A percentile compares a stretch with the other conserved stretches of the same genome.
phyloP scores from a whole-genome alignment of 2,329 filamentous ascomycete genomes.

The Thelonectria discophora region DNA sequence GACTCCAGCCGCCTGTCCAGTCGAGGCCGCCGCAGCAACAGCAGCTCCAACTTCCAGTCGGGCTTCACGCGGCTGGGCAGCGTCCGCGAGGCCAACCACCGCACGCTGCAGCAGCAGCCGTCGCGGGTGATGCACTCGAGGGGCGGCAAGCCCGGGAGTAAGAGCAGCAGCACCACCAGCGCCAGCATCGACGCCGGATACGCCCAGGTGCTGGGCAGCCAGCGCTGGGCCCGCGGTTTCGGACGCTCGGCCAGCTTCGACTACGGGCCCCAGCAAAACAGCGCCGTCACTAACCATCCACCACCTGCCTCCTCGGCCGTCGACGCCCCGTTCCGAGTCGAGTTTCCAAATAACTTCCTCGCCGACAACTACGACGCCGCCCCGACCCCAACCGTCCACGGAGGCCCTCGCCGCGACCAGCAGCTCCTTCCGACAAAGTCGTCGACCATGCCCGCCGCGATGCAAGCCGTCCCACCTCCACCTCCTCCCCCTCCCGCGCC shows the following conservation, averaged over 20 bases:
- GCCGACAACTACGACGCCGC: constrained; percentile 77
- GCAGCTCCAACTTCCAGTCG: constrained; percentile 75
- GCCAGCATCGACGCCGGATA: constrained; percentile 73
- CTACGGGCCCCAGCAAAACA: constrained; percentile 53
- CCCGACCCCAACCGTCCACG: constrained; percentile 84
- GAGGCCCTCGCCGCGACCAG: constrained; percentile 71
- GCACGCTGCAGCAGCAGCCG: constrained; percentile 38
- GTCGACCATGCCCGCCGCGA: constrained; percentile 38
- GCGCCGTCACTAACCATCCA: neutral
- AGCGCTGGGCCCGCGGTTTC: constrained; percentile 64
- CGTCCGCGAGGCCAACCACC: constrained; percentile 59
- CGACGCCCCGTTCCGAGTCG: constrained; percentile 55
- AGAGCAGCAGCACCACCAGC: constrained; percentile 74
- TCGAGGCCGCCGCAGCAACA: constrained; percentile 78
- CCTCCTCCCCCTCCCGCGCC: constrained; percentile 54
- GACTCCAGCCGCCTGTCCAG: constrained; percentile 63
- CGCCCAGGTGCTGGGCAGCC: constrained; percentile 64
- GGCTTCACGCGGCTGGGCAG: constrained; percentile 70
- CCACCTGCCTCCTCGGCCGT: constrained; percentile 38
- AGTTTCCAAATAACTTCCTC: constrained; percentile 60
- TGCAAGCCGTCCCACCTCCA: constrained; percentile 51
- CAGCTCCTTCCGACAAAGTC: neutral
- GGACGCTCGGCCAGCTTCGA: constrained; percentile 80
- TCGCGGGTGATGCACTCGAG: constrained; percentile 58
- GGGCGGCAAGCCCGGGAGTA: constrained; percentile 72